Evolutionary conservation across 352 stramenopile species (phyloP).

Genomic region (Phytopythium delawarense): DNA sequence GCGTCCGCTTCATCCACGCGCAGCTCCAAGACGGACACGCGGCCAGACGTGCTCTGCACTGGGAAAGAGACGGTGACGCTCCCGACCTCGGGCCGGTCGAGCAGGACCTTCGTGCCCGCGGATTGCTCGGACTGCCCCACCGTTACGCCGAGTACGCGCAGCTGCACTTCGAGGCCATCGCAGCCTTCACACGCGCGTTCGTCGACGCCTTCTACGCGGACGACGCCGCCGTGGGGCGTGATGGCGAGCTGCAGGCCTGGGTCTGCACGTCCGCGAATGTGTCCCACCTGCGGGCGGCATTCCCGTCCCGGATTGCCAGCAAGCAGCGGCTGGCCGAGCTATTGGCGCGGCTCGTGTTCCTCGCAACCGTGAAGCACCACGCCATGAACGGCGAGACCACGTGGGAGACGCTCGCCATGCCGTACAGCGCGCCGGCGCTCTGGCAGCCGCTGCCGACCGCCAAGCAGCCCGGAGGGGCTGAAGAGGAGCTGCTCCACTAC

Average conservation of each 20-base stretch:
- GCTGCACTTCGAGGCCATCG: slow-evolving; percentile 24
- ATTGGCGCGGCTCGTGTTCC: slow-evolving; percentile 31
- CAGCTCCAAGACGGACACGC: neutral
- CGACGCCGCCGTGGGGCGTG: slow-evolving; percentile 19
- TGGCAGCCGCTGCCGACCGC: slow-evolving; percentile 33
- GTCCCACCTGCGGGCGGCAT: slow-evolving; percentile 19
- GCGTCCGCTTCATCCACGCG: slow-evolving; percentile 24
- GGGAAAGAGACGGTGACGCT: neutral
- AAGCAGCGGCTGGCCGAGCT: slow-evolving; percentile 16
- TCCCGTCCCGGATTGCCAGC: slow-evolving; percentile 7
- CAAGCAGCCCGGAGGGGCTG: slow-evolving; percentile 15
- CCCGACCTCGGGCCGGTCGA: slow-evolving; percentile 5
- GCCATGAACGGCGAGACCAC: slow-evolving; percentile 46
- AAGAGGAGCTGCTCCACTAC: slow-evolving; percentile 26
- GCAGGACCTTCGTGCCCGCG: slow-evolving; percentile 17
- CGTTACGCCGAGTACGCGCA: slow-evolving; percentile 33
- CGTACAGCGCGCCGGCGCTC: slow-evolving; percentile 35
- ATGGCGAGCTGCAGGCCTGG: slow-evolving; percentile 40
- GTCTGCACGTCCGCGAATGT: slow-evolving; percentile 16
- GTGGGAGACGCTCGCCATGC: slow-evolving; percentile 37
- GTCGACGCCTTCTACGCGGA: slow-evolving; percentile 27
- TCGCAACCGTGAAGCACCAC: slow-evolving; percentile 42
- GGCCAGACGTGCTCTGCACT: neutral
- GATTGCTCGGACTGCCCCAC: slow-evolving; percentile 26
- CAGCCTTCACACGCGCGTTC: slow-evolving; percentile 16